Evolutionary conservation across 768 basidiomycete genomes (phyloP), one percentile per base, ranked within the genome.

Genomic region (Megacollybia marginata): DNA sequence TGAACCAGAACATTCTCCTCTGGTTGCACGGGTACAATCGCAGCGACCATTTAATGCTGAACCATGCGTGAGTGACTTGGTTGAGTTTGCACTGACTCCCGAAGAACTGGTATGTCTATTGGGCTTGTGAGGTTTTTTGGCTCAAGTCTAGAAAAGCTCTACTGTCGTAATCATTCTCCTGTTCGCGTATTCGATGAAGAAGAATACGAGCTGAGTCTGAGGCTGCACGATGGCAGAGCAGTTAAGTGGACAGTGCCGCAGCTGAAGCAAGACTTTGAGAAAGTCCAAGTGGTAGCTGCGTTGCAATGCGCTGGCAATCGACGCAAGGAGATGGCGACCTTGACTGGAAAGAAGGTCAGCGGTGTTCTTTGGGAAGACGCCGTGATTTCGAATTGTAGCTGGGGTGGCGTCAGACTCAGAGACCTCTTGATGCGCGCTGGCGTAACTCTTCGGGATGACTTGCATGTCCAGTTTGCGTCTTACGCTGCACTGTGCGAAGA

Each of bases 261-360:
- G 15, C 57, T 83, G 35, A 72, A 68, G 50, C 51, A 64, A 1
- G 52, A 51, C 10, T 78, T 78, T 48, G 60, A 69, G 2, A 69
- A 64, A 34, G 64, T 62, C 38, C 62, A 70, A 12, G 71, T 80
- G 2, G 66, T 76, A 4, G 79, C 81, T n/a, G 71, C 68, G 42
- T 71, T 86, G 10, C 74, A 84, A 80, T 85, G 82, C 53, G 82
- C 82, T 7, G 82, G 82, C n/a, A 83, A 83, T 54, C 70, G 82
- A 52, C 71, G 82, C 10, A 78, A 74, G 47, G 80, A 81, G 64
- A 84, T 84, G 82, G 76, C 74, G 8, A 64, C 68, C 7, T 71
- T 76, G 36, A 40, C 38, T 13, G 38, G 38, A 40, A 81, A 78
- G 49, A 67, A 71, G 0, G 82, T 83, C 0, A 65, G 76, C 34